phyloP scores from a whole-genome alignment of 2,329 filamentous ascomycete species.

The Lecanicillium sp. region DNA sequence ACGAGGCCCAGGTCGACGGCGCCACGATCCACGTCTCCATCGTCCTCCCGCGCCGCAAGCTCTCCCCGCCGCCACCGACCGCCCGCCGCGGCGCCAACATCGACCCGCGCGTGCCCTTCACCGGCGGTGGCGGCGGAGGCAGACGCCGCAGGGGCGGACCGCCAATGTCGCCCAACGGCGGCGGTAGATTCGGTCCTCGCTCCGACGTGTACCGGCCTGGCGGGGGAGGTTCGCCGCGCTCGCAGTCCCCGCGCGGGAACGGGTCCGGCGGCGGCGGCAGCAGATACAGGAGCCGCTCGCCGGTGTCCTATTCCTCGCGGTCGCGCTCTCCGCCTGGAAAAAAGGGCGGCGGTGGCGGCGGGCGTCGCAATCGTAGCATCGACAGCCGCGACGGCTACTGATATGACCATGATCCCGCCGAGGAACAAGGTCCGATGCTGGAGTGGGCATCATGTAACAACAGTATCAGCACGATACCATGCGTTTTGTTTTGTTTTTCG shows the following conservation, averaged over 20 bases:
- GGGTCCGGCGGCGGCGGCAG: constrained; percentile 22
- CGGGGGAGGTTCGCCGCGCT: constrained; percentile 40
- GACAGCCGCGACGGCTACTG: constrained; percentile 31
- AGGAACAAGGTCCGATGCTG: too few relatives aligned
- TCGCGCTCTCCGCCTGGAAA: constrained; percentile 40
- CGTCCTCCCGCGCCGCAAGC: constrained; percentile 74
- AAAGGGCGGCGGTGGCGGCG: constrained; percentile 22
- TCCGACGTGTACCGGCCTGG: constrained; percentile 59
- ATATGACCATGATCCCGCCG: not conserved
- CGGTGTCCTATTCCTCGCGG: constrained; percentile 39
- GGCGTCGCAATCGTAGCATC: constrained; percentile 43
- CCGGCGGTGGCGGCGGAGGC: constrained; percentile 30
- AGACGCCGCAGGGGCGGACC: constrained; percentile 33
- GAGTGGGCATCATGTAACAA: too few relatives aligned
- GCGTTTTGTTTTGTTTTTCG: too few relatives aligned
- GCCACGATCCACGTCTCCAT: constrained; percentile 80
- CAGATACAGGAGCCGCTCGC: constrained; percentile 41
- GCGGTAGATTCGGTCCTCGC: constrained; percentile 35
- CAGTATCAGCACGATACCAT: too few relatives aligned
- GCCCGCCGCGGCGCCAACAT: constrained; percentile 58
- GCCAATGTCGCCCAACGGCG: constrained; percentile 27
- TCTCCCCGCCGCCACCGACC: constrained; percentile 71
- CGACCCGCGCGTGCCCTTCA: constrained; percentile 38
- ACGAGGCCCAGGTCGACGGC: constrained; percentile 91
- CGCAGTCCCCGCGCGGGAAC: constrained; percentile 11